Evolutionary conservation across 768 basidiomycete genomes (phyloP).

Genomic region (Tylopilus subfusipes): DNA sequence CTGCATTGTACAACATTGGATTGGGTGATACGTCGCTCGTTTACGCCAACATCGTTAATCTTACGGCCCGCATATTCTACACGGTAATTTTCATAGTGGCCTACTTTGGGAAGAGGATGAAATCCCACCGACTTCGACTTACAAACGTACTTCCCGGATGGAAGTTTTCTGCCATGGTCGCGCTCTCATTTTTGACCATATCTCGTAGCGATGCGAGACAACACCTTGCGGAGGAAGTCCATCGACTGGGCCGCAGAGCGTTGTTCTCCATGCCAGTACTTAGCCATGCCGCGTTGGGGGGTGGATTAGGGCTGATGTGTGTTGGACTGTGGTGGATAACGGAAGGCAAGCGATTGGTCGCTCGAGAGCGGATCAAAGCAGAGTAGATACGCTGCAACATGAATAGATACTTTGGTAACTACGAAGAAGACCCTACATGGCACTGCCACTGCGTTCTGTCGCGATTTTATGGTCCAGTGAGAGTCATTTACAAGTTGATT

Average conservation of each 20-base stretch:
- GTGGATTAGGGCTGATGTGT: slow-evolving; percentile 24
- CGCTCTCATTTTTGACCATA: slow-evolving; percentile 24
- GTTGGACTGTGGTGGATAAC: slow-evolving; percentile 31
- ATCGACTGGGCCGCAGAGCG: slow-evolving; percentile 14
- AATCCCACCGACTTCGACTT: slow-evolving; percentile 12
- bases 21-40: slow-evolving; percentile 69
- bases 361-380: slow-evolving; percentile 18
- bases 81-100: slow-evolving; percentile 45
- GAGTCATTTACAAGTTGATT: neutral
- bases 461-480: neutral
- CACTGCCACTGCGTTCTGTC: slow-evolving; percentile 16
- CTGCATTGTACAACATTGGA: slow-evolving; percentile 42
- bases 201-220: slow-evolving; percentile 16
- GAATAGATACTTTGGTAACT: too few relatives aligned
- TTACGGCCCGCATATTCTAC: slow-evolving; percentile 61
- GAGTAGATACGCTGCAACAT: slow-evolving; percentile 10
- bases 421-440: neutral
- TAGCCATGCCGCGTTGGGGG: slow-evolving; percentile 26
- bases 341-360: slow-evolving; percentile 22
- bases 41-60: slow-evolving; percentile 71
- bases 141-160: slow-evolving; percentile 22
- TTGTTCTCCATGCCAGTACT: slow-evolving; percentile 22
- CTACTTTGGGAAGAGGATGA: slow-evolving; percentile 41
- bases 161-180: slow-evolving; percentile 24
- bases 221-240: slow-evolving; percentile 13